A percentile compares a stretch with the other conserved stretches of the same genome.
phyloP scores from a whole-genome alignment of 495 filamentous ascomycete species.

The Podospora sp. region DNA sequence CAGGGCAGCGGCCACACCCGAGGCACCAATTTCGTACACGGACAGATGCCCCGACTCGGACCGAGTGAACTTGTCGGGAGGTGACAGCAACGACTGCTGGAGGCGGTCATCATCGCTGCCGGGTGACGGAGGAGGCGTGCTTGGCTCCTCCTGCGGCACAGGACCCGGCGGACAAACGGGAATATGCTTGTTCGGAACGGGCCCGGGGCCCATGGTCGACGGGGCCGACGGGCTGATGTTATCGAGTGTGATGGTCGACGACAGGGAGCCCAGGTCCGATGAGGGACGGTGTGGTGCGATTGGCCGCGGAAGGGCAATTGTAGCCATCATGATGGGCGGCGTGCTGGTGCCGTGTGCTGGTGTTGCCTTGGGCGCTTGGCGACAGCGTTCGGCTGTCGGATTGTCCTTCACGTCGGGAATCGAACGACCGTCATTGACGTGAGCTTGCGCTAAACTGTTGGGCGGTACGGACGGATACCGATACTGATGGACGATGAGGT shows the following conservation, averaged over 20 bases:
- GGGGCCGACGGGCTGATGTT: constrained; percentile 45
- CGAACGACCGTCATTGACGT: constrained; percentile 10
- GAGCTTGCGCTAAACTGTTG: neutral
- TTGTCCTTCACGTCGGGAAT: constrained; percentile 4
- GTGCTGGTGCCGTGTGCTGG: constrained; percentile 18
- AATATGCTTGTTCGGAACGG: constrained; percentile 89
- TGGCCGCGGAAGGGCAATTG: constrained; percentile 56
- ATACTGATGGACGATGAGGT: neutral
- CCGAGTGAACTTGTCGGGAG: constrained; percentile 63
- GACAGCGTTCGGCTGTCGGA: neutral
- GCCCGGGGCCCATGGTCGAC: constrained; percentile 38
- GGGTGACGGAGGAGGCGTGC: constrained; percentile 68
- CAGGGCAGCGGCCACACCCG: constrained; percentile 68
- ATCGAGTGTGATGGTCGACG: constrained; percentile 55
- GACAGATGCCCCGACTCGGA: constrained; percentile 59
- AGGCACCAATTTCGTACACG: constrained; percentile 73
- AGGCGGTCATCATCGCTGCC: constrained; percentile 52
- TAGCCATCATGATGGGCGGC: constrained; percentile 46
- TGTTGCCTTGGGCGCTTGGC: constrained; percentile 4
- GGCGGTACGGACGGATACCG: neutral
- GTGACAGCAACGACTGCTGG: constrained; percentile 69
- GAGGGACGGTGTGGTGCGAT: constrained; percentile 51
- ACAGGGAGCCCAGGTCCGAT: constrained; percentile 50
- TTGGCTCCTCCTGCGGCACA: constrained; percentile 59
- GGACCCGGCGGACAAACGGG: constrained; percentile 82